Evolutionary conservation across 257 asterid genomes (phyloP).

Genomic region (Ballota nigra): DNA sequence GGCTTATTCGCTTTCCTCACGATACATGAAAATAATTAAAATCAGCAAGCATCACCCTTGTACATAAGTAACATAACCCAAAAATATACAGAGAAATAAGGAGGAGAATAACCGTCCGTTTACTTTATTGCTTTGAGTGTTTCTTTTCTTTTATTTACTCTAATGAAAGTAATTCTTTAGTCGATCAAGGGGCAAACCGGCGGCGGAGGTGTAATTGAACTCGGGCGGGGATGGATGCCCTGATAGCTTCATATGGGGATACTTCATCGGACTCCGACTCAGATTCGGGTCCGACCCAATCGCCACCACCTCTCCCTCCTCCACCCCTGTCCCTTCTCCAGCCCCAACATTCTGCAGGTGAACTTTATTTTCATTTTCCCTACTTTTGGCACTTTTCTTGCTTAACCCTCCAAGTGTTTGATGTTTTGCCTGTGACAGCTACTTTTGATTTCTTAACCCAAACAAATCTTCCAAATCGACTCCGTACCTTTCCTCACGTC

Average conservation of each 20-base stretch:
- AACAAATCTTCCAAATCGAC: constrained; percentile 44
- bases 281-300: constrained; percentile 28
- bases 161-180: neutral
- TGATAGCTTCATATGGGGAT: constrained; percentile 75
- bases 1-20: too few relatives aligned
- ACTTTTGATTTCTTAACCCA: constrained; percentile 34
- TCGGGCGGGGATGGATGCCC: constrained; percentile 45
- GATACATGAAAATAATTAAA: too few relatives aligned
- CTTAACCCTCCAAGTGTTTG: constrained; percentile 30
- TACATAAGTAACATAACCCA: neutral
- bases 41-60: neutral
- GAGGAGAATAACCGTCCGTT: neutral
- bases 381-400: neutral
- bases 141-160: too few relatives aligned
- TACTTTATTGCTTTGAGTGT: neutral
- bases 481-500: constrained; percentile 82
- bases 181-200: neutral
- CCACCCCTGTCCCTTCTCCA: constrained; percentile 76
- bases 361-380: neutral
- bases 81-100: too few relatives aligned
- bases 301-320: constrained; percentile 60
- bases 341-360: constrained; percentile 59
- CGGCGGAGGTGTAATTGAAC: neutral
- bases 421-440: constrained; percentile 44
- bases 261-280: constrained; percentile 62